Percentiles rank a stretch among this genome's conserved stretches.
Evolutionary conservation across 1,284 basidiomycete genomes (phyloP).

Genomic region (Schizopora paradoxa): DNA sequence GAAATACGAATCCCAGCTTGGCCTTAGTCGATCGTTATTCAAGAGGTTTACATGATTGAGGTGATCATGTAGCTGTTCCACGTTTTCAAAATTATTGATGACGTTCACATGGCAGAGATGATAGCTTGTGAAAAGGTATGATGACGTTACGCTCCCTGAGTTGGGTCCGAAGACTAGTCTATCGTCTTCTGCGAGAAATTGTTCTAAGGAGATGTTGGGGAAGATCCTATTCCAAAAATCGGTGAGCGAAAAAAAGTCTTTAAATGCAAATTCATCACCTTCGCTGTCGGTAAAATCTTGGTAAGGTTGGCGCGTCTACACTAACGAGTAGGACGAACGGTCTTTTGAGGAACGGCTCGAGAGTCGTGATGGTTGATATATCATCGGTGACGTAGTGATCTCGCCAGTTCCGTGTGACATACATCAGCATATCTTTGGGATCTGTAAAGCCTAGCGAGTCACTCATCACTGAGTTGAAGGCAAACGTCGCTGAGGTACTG

Average conservation of each 20-base stretch:
- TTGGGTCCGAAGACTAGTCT: slow-evolving; percentile 45
- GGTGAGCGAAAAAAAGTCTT: not conserved
- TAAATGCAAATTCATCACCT: slow-evolving; percentile 35
- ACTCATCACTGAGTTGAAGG: not conserved
- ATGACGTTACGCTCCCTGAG: slow-evolving; percentile 27
- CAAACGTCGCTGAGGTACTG: slow-evolving; percentile 8
- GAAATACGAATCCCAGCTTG: slow-evolving; percentile 93
- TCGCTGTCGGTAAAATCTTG: slow-evolving; percentile 48
- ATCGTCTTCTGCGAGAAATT: slow-evolving; percentile 65
- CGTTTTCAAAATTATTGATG: slow-evolving; percentile 60
- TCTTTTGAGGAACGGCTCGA: slow-evolving; percentile 74
- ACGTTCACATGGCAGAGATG: slow-evolving; percentile 44
- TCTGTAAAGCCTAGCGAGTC: slow-evolving; percentile 42
- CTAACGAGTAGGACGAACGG: slow-evolving; percentile 88
- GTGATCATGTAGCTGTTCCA: slow-evolving; percentile 55
- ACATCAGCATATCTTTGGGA: slow-evolving; percentile 59
- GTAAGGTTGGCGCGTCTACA: slow-evolving; percentile 80
- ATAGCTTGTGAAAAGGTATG: slow-evolving; percentile 20
- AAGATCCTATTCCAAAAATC: not conserved
- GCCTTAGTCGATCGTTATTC: slow-evolving; percentile 71
- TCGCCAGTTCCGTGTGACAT: slow-evolving; percentile 82
- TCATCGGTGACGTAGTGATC: slow-evolving; percentile 79
- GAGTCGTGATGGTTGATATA: slow-evolving; percentile 51
- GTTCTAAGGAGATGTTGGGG: slow-evolving; percentile 47
- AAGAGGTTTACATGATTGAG: slow-evolving; percentile 66